These are phyloP conservation scores for Fusarium sp. DNA, from an alignment of 2,329 filamentous ascomycete species.

Conservation along the genomic window DNA sequence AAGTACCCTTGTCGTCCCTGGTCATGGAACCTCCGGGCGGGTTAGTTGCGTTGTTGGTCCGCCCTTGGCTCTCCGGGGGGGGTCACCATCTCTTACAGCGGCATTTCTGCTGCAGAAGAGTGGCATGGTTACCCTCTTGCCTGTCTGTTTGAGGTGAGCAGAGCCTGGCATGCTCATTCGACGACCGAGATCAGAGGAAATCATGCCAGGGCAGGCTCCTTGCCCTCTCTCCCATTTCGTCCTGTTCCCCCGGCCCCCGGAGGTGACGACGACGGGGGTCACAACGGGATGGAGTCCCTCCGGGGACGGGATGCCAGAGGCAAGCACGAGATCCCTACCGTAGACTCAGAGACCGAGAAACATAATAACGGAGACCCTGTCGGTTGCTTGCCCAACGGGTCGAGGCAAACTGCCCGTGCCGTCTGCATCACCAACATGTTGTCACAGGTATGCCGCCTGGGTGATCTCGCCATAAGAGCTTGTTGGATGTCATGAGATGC, in stretches of 20 bases:
- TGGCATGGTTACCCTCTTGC: constrained; percentile 23
- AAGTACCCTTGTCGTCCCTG: constrained; percentile 21
- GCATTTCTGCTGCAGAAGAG: constrained; percentile 31
- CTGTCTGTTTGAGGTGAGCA: constrained; percentile 12
- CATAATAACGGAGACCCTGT: constrained; percentile 40
- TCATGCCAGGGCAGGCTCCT: constrained; percentile 23
- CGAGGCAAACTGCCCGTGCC: constrained; percentile 34
- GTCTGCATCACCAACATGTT: constrained; percentile 34
- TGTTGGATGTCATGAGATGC: constrained; percentile 28
- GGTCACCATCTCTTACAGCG: constrained; percentile 40
- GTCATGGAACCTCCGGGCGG: constrained; percentile 36
- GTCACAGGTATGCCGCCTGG: constrained; percentile 33
- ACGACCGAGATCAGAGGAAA: constrained; percentile 8
- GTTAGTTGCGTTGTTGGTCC: constrained; percentile 14
- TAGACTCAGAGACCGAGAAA: constrained; percentile 32
- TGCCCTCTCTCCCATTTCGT: constrained; percentile 9
- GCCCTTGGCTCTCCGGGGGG: constrained; percentile 36
- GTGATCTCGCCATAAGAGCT: constrained; percentile 37
- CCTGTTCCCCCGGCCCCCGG: constrained; percentile 30
- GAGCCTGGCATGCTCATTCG: constrained; percentile 16
- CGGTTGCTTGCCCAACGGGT: constrained; percentile 43
- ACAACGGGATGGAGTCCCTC: constrained; percentile 37
- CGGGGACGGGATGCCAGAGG: constrained; percentile 34
- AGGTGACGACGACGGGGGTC: constrained; percentile 37
- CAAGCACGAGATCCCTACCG: constrained; percentile 36